Conservation (phyloP, 768 basidiomycete species). For the Kwoniella sp. region DNA sequence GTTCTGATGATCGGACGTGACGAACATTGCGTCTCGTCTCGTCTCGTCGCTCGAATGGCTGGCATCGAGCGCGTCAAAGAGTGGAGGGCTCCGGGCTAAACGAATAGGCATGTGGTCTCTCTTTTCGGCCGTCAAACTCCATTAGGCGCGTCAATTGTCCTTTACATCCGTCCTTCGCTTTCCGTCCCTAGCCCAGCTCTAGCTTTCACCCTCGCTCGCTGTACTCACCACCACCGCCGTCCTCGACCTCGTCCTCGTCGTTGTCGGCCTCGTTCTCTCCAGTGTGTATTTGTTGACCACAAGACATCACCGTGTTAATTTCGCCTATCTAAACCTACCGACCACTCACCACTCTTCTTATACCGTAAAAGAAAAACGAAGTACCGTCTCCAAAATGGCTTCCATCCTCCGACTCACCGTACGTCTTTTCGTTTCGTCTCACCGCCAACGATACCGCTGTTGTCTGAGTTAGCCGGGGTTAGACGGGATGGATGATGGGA, state of each 20-base stretch:
- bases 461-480: too few relatives aligned
- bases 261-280: background rate
- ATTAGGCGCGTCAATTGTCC: slow-evolving; percentile 11
- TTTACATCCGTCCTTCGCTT: slow-evolving; percentile 15
- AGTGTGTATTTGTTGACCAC: background rate
- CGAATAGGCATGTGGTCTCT: slow-evolving; percentile 1
- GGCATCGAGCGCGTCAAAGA: slow-evolving; percentile 18
- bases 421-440: too few relatives aligned
- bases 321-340: background rate
- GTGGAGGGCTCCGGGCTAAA: background rate
- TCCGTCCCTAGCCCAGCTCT: slow-evolving; percentile 10
- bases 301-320: background rate
- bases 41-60: too few relatives aligned
- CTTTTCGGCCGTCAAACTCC: slow-evolving; percentile 20
- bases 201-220: slow-evolving; percentile 16
- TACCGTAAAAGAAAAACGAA: background rate
- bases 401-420: slow-evolving; percentile 47
- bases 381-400: slow-evolving; percentile 34
- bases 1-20: slow-evolving; percentile 15
- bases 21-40: slow-evolving; percentile 19
- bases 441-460: too few relatives aligned
- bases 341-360: background rate
- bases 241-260: background rate
- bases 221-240: background rate
- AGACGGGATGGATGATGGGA: too few relatives aligned